A percentile compares a stretch with the other conserved stretches of the same genome.
These are phyloP conservation scores for Boletus sp. DNA, from an alignment of 1,284 basidiomycete species.

Conservation along the genomic window DNA sequence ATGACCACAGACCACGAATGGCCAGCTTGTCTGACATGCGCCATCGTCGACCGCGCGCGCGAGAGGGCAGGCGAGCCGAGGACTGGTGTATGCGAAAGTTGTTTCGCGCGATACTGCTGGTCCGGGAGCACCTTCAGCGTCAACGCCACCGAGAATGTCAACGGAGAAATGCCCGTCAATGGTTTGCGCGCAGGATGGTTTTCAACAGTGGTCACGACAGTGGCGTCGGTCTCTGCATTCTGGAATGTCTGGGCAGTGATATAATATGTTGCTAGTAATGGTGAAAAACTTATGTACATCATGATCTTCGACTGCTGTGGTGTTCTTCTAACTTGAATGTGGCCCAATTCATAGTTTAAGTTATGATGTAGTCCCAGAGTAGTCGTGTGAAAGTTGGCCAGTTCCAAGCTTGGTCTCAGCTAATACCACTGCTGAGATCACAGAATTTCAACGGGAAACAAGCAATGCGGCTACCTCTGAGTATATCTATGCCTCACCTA, in stretches of 20 bases:
- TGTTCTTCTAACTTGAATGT: no score
- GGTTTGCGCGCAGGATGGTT: constrained; percentile 2
- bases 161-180: neutral
- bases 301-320: no score
- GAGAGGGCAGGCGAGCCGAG: constrained; percentile 33
- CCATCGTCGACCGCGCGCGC: constrained; percentile 47
- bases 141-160: neutral
- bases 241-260: neutral
- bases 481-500: no score
- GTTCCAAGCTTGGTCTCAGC: no score
- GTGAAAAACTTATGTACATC: no score
- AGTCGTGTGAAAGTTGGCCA: no score
- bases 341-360: no score
- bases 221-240: neutral
- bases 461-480: no score
- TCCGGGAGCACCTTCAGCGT: constrained; percentile 19
- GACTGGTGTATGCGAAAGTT: constrained; percentile 44
- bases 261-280: neutral
- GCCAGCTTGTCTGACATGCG: constrained; percentile 50
- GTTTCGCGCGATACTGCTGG: constrained; percentile 48
- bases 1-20: constrained; percentile 42
- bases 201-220: constrained; percentile 4
- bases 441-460: no score
- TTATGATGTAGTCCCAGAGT: no score
- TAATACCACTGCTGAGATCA: no score